Evolutionary conservation across 208 protist species (phyloP), one percentile per base, ranked within the genome.

Genomic region (Wallacemonas sp.): DNA sequence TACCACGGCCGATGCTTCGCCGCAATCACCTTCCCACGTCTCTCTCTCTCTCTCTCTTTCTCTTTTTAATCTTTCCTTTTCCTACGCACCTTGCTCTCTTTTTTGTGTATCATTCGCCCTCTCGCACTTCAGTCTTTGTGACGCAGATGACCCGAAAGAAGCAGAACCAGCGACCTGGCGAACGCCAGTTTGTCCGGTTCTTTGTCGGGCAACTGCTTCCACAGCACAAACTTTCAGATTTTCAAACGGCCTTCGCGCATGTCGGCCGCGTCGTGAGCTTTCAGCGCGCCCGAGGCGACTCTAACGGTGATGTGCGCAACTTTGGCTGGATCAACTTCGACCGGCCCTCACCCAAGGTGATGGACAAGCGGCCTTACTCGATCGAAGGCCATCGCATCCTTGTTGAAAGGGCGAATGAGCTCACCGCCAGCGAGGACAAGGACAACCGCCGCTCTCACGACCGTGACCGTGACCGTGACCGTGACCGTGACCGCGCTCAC

Each of bases 281-380:
- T 52, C 28, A 7, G 63, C 16, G 22, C 4, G 29, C 7, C 14
- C 29, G 18, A 14, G 36, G 10, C 10, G 33, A 59, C 10, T 10
- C 14, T n/a, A 32, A 65, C 18, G 71, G 64, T 23, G 29, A 23
- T 10, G 2, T 39, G 4, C 45, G 61, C 25, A 63, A 28, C 50
- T 65, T 65, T 39, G 66, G 66, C 20, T 78, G 57, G 46, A 25
- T 78, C 3, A 23, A 29, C 25, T 78, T 78, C 25, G 20, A 7
- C 18, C 26, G 41, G 2, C 33, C 28, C 16, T 33, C 63, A 32
- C 72, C 52, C 4, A 31, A 67, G 31, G 22, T 72, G 5, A 8
- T 65, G 8, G 16, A 31, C 14, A n/a, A 48, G 29, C 54, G 65
- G 5, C 65, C 72, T 0, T 77, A 59, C 46, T 12, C 26, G 12